These are phyloP conservation scores for Pyrenophora tritici-repentis DNA, from an alignment of 2,329 filamentous ascomycete genomes.

Conservation along the genomic window DNA sequence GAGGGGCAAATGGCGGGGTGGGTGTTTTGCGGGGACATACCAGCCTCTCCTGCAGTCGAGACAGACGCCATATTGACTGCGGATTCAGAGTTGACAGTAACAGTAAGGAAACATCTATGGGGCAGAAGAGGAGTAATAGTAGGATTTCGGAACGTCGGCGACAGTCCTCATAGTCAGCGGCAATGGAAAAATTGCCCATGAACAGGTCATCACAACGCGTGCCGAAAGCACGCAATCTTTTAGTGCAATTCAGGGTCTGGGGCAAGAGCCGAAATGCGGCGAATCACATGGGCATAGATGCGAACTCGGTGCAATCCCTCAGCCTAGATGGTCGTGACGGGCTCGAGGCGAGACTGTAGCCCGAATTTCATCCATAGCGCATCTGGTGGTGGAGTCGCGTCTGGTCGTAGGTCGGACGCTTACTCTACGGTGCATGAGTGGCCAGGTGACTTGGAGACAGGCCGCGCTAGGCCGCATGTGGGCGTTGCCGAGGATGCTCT, in stretches of 20 bases:
- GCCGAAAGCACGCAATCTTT: conserved; percentile 28
- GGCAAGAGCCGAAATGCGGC: conserved; percentile 21
- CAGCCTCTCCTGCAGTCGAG: conserved; percentile 50
- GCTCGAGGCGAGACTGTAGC: conserved; percentile 18
- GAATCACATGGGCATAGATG: conserved; percentile 16
- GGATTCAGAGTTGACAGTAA: conserved; percentile 27
- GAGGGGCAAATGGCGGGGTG: conserved; percentile 23
- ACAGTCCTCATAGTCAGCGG: conserved; percentile 28
- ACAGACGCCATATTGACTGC: conserved; percentile 47
- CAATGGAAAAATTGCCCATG: conserved; percentile 37
- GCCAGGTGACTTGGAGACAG: conserved; percentile 4
- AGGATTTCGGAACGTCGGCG: conserved; percentile 37
- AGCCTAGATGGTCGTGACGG: neutral
- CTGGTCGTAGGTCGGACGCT: conserved; percentile 12
- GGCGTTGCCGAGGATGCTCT: conserved; percentile 22
- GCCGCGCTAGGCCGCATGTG: conserved; percentile 18
- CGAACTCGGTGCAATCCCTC: conserved; percentile 10
- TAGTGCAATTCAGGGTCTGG: conserved; percentile 23
- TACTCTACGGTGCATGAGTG: conserved; percentile 23
- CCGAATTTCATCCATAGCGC: conserved; percentile 2
- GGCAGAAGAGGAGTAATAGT: conserved; percentile 26
- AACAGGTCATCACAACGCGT: conserved; percentile 25
- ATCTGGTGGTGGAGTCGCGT: conserved; percentile 9
- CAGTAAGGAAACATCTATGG: conserved; percentile 24
- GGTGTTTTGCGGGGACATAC: conserved; percentile 36